Evolutionary conservation across 179 eudicot genomes (phyloP).

Genomic region (Camellia oleifera): DNA sequence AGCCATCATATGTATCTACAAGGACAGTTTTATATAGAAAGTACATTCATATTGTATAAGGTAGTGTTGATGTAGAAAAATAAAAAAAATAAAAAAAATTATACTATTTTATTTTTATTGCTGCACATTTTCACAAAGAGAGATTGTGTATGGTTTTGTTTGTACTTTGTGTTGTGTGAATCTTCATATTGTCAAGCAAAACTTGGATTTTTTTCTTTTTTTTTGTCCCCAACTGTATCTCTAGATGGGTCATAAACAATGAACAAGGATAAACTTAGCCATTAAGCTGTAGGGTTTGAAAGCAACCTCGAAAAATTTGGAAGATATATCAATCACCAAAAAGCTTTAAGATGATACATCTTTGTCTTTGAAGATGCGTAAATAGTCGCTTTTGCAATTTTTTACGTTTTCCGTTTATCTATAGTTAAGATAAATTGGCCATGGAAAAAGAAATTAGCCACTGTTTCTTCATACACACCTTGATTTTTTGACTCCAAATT

Average conservation of each 20-base stretch:
- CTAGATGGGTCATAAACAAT: background rate
- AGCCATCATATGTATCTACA: background rate
- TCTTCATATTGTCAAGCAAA: background rate
- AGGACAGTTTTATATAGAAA: background rate
- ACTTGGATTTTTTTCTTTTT: background rate
- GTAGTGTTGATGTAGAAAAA: conserved; percentile 4
- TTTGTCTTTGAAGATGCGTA: background rate
- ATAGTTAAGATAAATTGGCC: background rate
- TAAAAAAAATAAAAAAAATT: background rate
- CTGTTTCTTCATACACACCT: background rate
- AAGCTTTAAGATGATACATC: background rate
- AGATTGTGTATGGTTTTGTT: background rate
- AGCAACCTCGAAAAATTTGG: background rate
- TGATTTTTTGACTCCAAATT: background rate
- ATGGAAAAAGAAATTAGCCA: background rate
- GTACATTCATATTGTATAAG: background rate
- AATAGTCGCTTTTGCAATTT: background rate
- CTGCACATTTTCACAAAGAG: background rate
- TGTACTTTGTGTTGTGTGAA: background rate
- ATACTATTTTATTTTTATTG: background rate
- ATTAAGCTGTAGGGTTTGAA: background rate
- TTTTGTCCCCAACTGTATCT: background rate
- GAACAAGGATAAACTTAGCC: background rate
- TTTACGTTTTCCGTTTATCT: too few relatives aligned
- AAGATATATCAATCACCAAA: background rate